Percentiles rank a stretch among this genome's conserved stretches.
phyloP scores from a whole-genome alignment of 2,329 filamentous ascomycete genomes.

The Annulohypoxylon truncatum region DNA sequence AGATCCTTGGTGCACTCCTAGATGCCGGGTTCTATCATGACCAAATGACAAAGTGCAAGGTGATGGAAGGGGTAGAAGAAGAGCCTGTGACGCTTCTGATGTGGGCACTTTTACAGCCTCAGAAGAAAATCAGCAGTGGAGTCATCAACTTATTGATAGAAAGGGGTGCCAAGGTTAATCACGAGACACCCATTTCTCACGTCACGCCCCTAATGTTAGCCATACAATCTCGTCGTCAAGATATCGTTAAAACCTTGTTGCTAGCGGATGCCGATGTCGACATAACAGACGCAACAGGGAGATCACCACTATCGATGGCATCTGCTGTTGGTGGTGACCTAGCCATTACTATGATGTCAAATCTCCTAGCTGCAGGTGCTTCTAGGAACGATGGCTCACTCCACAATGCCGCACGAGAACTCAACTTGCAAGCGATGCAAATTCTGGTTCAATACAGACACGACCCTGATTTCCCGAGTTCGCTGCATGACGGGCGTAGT shows the following conservation, averaged over 20 bases:
- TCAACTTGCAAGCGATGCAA: conserved; percentile 67
- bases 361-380: conserved; percentile 66
- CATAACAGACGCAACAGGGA: conserved; percentile 65
- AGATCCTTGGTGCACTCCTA: conserved; percentile 64
- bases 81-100: conserved; percentile 68
- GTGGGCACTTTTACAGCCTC: conserved; percentile 72
- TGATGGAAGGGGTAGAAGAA: conserved; percentile 59
- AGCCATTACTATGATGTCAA: conserved; percentile 65
- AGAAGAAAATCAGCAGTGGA: conserved; percentile 70
- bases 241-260: conserved; percentile 68
- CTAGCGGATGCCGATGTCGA: conserved; percentile 70
- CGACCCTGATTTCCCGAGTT: conserved; percentile 73
- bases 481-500: conserved; percentile 70
- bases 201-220: conserved; percentile 70
- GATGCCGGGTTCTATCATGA: conserved; percentile 71
- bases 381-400: conserved; percentile 73
- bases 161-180: conserved; percentile 66
- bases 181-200: conserved; percentile 62
- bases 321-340: conserved; percentile 65
- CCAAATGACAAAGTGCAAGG: conserved; percentile 58
- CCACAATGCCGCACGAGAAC: conserved; percentile 70
- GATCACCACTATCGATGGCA: conserved; percentile 70
- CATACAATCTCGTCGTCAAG: conserved; percentile 65
- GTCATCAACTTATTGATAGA: conserved; percentile 69
- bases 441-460: conserved; percentile 70